phyloP scores from a whole-genome alignment of 331 rosid genomes.

The Pyrus hybrid region DNA sequence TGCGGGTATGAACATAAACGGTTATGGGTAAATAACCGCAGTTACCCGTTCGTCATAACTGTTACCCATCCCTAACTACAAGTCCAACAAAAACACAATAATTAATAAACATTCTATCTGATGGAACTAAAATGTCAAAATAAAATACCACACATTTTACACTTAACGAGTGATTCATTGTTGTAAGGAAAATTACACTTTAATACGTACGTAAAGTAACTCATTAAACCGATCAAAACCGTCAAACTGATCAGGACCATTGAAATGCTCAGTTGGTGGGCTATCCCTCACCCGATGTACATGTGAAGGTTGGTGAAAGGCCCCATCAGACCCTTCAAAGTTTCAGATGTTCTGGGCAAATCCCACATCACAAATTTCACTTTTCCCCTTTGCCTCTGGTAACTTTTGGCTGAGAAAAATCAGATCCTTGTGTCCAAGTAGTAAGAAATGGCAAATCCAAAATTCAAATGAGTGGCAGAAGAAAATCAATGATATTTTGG shows the following conservation, averaged over 20 bases:
- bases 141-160: too few relatives aligned
- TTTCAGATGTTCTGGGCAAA: conserved; percentile 4
- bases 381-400: background rate
- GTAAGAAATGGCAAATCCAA: background rate
- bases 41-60: too few relatives aligned
- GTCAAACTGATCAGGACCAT: conserved; percentile 68
- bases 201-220: too few relatives aligned
- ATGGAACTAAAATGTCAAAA: too few relatives aligned
- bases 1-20: too few relatives aligned
- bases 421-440: background rate
- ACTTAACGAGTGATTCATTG: too few relatives aligned
- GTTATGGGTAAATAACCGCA: too few relatives aligned
- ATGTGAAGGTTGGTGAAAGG: conserved; percentile 72
- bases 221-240: background rate
- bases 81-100: too few relatives aligned
- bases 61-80: too few relatives aligned
- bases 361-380: background rate
- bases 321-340: conserved; percentile 39
- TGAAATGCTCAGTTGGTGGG: conserved; percentile 59
- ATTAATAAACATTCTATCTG: too few relatives aligned
- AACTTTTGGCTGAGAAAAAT: background rate
- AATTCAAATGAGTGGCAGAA: background rate
- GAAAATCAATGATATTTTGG: conserved; percentile 19
- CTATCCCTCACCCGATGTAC: conserved; percentile 37
- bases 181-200: too few relatives aligned